Evolutionary conservation across 176 grass and related monocot species (phyloP).

Genomic region (Eremochloa ophiuroides): DNA sequence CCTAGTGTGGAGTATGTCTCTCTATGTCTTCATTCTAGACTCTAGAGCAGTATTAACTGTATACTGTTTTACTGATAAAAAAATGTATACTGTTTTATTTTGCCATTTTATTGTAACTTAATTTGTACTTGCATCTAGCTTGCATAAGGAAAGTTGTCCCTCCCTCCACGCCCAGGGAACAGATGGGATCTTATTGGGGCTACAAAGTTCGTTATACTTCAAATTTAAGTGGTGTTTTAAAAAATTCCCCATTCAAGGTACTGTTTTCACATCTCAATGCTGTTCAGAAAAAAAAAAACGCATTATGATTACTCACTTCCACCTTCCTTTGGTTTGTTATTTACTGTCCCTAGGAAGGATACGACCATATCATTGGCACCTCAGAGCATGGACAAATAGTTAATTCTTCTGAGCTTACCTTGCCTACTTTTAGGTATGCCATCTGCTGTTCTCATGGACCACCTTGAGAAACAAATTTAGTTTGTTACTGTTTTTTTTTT

Average conservation of each 20-base stretch:
- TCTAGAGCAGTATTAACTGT: neutral
- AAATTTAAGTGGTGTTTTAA: conserved; percentile 77
- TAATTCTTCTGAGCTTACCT: conserved; percentile 81
- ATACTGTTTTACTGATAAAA: too few relatives aligned
- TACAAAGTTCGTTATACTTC: conserved; percentile 90
- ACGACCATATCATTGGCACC: conserved; percentile 94
- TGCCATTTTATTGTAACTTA: conserved; percentile 18
- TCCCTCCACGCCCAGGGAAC: conserved; percentile 49
- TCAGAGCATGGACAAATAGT: conserved; percentile 88
- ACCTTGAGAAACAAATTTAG: conserved; percentile 9
- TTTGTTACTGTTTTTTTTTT: neutral
- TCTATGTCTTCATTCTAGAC: neutral
- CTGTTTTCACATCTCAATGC: conserved; percentile 16
- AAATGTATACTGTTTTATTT: conserved; percentile 3
- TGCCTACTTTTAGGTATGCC: conserved; percentile 72
- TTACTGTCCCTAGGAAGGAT: conserved; percentile 62
- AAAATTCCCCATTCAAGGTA: conserved; percentile 69
- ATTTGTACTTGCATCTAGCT: conserved; percentile 41
- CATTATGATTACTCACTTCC: neutral
- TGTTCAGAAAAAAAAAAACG: neutral
- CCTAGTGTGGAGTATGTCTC: neutral
- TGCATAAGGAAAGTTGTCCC: conserved; percentile 59
- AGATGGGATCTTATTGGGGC: conserved; percentile 81
- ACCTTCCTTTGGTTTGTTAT: neutral
- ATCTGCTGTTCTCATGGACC: neutral